Evolutionary conservation across 345 rosid genomes (phyloP), one percentile per base, ranked within the genome.

Genomic region (Lumnitzera littorea): DNA sequence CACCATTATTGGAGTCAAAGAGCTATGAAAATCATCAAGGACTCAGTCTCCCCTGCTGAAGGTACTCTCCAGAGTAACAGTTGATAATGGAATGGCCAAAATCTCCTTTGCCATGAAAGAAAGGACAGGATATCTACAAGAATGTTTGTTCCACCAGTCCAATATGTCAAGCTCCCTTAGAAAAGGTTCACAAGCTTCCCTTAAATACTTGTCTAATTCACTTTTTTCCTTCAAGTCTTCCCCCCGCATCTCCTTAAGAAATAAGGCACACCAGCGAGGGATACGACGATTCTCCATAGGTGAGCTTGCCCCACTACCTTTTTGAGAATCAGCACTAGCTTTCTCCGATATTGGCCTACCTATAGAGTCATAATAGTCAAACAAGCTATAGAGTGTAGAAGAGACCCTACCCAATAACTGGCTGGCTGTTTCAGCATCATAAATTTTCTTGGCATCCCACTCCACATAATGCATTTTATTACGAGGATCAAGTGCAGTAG

Each of bases 1-100:
- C 50, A 73, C 67, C 9, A 53, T 56, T 25, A 6, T 49, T 6
- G 67, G 70, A n/a, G 74, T 65, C 36, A 73, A 10, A 0, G 60
- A 65, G 20, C 63, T 69, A 27, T 29, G 31, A 25, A 68, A 69
- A 15, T 4, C 46, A 53, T 65, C 52, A 2, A 73, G 52, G 0
- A 69, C 46, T 7, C 61, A 15, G 29, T 64, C 54, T 3, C 50
- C 11, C 2, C 46, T 17, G 16, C 70, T 61, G 56, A 69, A 69
- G 0, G 31, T 15, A 53, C 46, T 57, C 61, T 69, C 48, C 0
- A 17, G 65, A 23, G 71, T 70, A 41, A 73, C 36, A 2, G 58
- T 73, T 9, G 65, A 61, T 0, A 69, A 48, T 0, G 15, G 59
- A 14, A 61, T 53, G 3, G 47, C 67, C 41, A 73, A 43, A 23